Evolutionary conservation across 176 grass and related monocot species (phyloP), one percentile per base, ranked within the genome.

Genomic region (Oryza australiensis): DNA sequence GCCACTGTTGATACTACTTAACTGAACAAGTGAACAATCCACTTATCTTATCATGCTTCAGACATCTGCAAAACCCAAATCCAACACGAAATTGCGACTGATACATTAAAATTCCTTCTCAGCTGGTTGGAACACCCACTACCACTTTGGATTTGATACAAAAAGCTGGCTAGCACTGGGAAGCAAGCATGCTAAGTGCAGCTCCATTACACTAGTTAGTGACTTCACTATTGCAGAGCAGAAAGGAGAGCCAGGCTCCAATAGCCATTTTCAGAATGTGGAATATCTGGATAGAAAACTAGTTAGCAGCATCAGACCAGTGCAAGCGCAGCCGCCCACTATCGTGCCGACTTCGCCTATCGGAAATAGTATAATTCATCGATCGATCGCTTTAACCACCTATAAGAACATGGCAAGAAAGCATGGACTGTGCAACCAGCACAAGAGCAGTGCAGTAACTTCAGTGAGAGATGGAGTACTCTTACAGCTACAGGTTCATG

Each of bases 71-170:
- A 63, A 1, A 46, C 78, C 68, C 26, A 72, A 78, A 26, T 66
- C 22, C 18, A 6, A 46, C 70, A 80, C 62, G 81, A 75, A 69
- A 81, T 32, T 64, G 10, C 55, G 46, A 27, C 45, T 45, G 35
- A 73, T 75, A 75, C 64, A 62, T 75, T 80, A 70, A 22, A 30
- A 22, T 76, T 76, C 33, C 8, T 27, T 73, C 1, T 26, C 69
- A 46, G 43, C 38, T 80, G 71, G 82, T 85, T 85, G 82, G 82
- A 75, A 64, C 70, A 37, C 40, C 82, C 76, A 89, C 82, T 81
- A 64, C 70, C 82, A 75, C 70, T 76, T 68, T 85, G 77, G 18
- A 85, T 23, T 81, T 11, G 30, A 70, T 71, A 76, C 70, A 81
- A 70, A 85, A 89, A 55, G 53, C 1, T 43, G 40, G n/a, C 2